Conservation (phyloP, 768 basidiomycete species). For the Hygrocybe coccinea region DNA sequence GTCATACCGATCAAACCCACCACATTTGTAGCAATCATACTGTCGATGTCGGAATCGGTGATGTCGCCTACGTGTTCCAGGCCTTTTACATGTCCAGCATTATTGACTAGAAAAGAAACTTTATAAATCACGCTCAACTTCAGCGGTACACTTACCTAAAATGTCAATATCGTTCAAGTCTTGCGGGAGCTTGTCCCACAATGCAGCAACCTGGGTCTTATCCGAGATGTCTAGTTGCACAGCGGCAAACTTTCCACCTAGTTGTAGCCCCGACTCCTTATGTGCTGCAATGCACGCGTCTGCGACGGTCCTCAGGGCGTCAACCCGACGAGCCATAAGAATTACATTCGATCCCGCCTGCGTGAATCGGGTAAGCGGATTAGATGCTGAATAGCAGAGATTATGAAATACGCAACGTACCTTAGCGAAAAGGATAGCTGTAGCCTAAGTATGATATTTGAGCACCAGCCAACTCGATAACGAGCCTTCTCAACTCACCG, state of each 20-base stretch:
- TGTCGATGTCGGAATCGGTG: constrained; percentile 69
- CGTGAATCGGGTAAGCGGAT: not conserved
- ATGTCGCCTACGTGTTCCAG: constrained; percentile 83
- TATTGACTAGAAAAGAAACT: constrained; percentile 40
- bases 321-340: constrained; percentile 72
- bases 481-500: constrained; percentile 44
- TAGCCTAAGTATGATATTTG: constrained; percentile 48
- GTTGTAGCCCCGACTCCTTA: constrained; percentile 61
- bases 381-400: constrained; percentile 1
- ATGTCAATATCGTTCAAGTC: constrained; percentile 75
- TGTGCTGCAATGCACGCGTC: constrained; percentile 66
- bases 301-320: constrained; percentile 66
- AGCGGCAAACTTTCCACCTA: constrained; percentile 73
- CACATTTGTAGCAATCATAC: constrained; percentile 79
- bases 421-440: constrained; percentile 86
- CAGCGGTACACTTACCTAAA: constrained; percentile 50
- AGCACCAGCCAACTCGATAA: not conserved
- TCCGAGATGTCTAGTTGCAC: constrained; percentile 80
- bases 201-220: constrained; percentile 58
- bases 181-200: constrained; percentile 68
- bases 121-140: not conserved
- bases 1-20: constrained; percentile 71
- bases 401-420: constrained; percentile 33
- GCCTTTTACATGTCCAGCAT: constrained; percentile 87
- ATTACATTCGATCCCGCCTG: constrained; percentile 87